Evolutionary conservation across 164 flowering plant genomes (phyloP).

Genomic region (Dillenia suffruticosa): DNA sequence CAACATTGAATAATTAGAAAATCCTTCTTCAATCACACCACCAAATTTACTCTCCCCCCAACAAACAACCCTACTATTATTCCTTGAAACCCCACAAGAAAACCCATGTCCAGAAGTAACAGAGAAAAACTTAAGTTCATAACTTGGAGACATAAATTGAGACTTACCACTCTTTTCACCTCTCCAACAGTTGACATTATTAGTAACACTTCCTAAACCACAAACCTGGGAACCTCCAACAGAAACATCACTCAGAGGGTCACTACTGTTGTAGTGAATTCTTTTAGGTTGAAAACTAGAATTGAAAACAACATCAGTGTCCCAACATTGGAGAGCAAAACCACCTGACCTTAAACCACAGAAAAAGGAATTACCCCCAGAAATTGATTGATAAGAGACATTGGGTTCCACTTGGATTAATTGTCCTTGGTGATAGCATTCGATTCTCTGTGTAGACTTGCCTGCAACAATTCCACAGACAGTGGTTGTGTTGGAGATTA

Average conservation of each 20-base stretch:
- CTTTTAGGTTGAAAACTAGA: constrained; percentile 22
- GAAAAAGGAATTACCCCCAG: constrained; percentile 66
- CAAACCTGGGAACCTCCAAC: constrained; percentile 76
- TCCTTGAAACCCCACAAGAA: constrained; percentile 57
- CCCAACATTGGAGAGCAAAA: constrained; percentile 62
- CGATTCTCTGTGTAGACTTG: constrained; percentile 32
- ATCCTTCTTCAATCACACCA: constrained; percentile 8
- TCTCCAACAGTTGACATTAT: constrained; percentile 60
- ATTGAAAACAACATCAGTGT: constrained; percentile 11
- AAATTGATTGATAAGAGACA: constrained; percentile 49
- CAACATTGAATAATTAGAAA: constrained; percentile 27
- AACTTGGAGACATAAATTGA: constrained; percentile 3
- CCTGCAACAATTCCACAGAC: constrained; percentile 72
- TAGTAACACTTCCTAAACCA: constrained; percentile 32
- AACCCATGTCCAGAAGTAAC: constrained; percentile 62
- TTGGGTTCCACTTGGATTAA: constrained; percentile 25
- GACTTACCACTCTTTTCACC: constrained; percentile 6
- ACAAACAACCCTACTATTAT: constrained; percentile 33
- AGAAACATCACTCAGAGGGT: constrained; percentile 29
- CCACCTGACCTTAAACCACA: constrained; percentile 80
- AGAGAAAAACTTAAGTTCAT: constrained; percentile 8
- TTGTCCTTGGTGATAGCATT: constrained; percentile 37
- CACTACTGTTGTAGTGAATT: constrained; percentile 31
- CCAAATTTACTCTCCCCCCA: constrained; percentile 22
- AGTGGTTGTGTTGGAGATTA: constrained; percentile 42